Base-by-base conservation (phyloP, 352 stramenopile genomes). In the Phytophthora melonis region DNA sequence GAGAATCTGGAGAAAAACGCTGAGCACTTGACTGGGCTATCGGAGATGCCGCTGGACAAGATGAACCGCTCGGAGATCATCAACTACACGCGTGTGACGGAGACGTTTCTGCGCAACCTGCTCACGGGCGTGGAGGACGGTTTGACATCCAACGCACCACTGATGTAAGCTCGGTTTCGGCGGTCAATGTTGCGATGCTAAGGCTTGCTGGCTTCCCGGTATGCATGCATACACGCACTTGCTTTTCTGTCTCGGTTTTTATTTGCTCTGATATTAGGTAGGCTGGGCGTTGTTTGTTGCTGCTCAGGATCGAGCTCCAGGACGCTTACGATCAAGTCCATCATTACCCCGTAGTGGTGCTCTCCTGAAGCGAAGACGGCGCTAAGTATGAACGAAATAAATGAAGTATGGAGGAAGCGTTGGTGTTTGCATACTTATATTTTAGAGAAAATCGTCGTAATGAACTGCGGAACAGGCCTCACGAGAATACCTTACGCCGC, bases 1-100 rank as follows among this genome's bases (percentile, higher is more conserved):
- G 88, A 98, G 61, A 97, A 98, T 72, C 63, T 98, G 64, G 95
- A 98, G 75, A 98, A 97, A 74, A 97, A 98, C 72, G 98, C 93
- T 5, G 95, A 98, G 73, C 85, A 97, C 56, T 68, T 98, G 58
- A 97, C 89, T 3, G 94, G 94, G 6, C 76, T 98, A 13, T 96
- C 88, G 30, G 95, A 98, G 75, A 93, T 93, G 81, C 84, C 86
- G n/a, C 78, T 98, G 23, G 91, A 98, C 61, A 88, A 95, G 76
- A 97, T 98, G 86, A 93, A 98, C 74, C 91, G 93, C 53, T 93
- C 90, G 25, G 90, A 98, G 68, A 93, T 98, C 47, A 94, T 98
- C 77, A 98, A 98, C 79, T 98, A 97, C 84, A 98, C 92, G 50
- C 92, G 94, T 63, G 92, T 98, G 71, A 98, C 95, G 19, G 91